phyloP scores from a whole-genome alignment of 2,329 filamentous ascomycete species.

The Chaetomiaceae sp. region DNA sequence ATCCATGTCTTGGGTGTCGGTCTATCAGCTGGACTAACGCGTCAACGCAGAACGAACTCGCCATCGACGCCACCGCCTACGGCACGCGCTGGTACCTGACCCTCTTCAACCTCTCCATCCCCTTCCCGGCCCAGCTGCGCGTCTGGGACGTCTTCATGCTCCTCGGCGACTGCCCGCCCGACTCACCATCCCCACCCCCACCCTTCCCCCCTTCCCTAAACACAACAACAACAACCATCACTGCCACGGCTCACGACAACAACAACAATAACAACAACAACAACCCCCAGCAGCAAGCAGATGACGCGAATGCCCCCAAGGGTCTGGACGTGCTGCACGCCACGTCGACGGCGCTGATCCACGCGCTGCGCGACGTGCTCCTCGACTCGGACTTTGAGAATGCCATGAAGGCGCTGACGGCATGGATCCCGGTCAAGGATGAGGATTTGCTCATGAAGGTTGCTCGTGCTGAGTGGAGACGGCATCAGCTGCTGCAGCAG shows the following conservation, averaged over 20 bases:
- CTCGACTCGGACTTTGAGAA: constrained; percentile 95
- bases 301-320: constrained; percentile 47
- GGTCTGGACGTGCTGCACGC: constrained; percentile 86
- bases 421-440: constrained; percentile 89
- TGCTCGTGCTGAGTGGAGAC: constrained; percentile 80
- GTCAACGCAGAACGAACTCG: constrained; percentile 69
- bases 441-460: constrained; percentile 90
- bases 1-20: too few species aligned
- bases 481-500: constrained; percentile 38
- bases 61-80: constrained; percentile 85
- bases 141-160: constrained; percentile 99
- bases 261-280: constrained; percentile 27
- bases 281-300: not conserved
- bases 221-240: not conserved
- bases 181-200: not conserved
- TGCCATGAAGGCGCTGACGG: constrained; percentile 93
- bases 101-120: constrained; percentile 93
- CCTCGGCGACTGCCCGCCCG: constrained; percentile 66
- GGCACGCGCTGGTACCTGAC: constrained; percentile 97
- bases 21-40: too few species aligned
- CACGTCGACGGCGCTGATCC: constrained; percentile 81
- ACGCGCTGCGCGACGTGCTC: constrained; percentile 82
- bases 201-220: not conserved
- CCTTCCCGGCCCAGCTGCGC: constrained; percentile 87
- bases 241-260: constrained; percentile 3